A percentile compares a stretch with the other conserved stretches of the same genome.
Conservation (phyloP, 768 basidiomycete genomes). For the Postia placenta region DNA sequence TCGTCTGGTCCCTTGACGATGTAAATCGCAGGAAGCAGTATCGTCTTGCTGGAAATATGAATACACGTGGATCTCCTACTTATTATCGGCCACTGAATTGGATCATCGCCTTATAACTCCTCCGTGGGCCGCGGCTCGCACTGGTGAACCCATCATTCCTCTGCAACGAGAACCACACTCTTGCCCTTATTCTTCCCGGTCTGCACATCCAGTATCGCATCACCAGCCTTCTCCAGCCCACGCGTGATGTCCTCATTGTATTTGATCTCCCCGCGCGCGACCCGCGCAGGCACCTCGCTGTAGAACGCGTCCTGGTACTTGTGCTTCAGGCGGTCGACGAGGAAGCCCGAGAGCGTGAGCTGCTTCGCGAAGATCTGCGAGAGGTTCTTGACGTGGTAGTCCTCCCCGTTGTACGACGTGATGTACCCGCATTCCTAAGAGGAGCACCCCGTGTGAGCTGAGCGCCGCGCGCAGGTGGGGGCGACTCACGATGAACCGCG, state of each 20-base stretch:
- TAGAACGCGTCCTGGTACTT: slow-evolving; percentile 25
- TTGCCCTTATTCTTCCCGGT: slow-evolving; percentile 28
- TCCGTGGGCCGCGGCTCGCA: no score
- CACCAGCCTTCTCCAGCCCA: slow-evolving; percentile 26
- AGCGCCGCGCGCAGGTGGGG: background rate
- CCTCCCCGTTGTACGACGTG: slow-evolving; percentile 17
- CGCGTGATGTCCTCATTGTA: slow-evolving; percentile 27
- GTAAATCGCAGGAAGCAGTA: no score
- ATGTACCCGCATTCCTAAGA: slow-evolving; percentile 26
- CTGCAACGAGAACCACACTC: slow-evolving; percentile 24
- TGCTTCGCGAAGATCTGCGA: slow-evolving; percentile 19
- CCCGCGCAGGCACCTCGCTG: slow-evolving; percentile 19
- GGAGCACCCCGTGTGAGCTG: background rate
- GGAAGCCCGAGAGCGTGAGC: slow-evolving; percentile 25
- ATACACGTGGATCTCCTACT: no score
- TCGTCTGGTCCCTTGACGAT: no score
- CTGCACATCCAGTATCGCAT: slow-evolving; percentile 28
- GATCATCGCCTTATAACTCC: no score
- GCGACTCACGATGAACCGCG: slow-evolving; percentile 20
- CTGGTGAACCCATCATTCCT: slow-evolving; percentile 12
- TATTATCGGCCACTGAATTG: no score
- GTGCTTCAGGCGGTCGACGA: slow-evolving; percentile 17
- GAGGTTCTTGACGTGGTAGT: slow-evolving; percentile 20
- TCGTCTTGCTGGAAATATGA: no score
- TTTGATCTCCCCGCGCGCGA: slow-evolving; percentile 30